Evolutionary conservation across 2,329 filamentous ascomycete species (phyloP).

Genomic region (Colletotrichum shisoi): DNA sequence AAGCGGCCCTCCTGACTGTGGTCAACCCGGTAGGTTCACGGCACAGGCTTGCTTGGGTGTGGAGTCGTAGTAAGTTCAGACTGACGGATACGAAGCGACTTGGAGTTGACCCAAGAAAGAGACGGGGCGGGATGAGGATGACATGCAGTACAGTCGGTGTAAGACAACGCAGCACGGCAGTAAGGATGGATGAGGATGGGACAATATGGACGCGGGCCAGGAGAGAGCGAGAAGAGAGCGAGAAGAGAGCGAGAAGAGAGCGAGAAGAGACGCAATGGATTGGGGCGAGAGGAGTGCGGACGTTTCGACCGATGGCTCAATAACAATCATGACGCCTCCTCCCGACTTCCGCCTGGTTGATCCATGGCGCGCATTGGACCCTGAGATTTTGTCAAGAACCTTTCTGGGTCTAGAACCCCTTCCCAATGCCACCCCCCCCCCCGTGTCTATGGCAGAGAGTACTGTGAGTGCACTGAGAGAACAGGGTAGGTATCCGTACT

Average conservation of each 20-base stretch:
- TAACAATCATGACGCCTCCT: conserved; percentile 20
- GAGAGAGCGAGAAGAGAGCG: background rate
- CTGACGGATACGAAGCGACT: background rate
- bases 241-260: background rate
- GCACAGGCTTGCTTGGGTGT: conserved; percentile 8
- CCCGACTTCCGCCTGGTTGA: background rate
- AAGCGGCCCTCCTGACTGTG: conserved; percentile 17
- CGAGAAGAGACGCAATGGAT: background rate
- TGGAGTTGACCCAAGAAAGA: background rate
- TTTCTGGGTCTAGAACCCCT: conserved; percentile 12
- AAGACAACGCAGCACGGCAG: background rate
- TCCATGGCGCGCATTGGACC: conserved; percentile 30
- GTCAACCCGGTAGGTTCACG: conserved; percentile 30
- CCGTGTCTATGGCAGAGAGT: too few species aligned
- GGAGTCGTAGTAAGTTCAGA: conserved; percentile 16
- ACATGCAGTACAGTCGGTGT: too few species aligned
- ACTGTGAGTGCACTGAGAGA: too few species aligned
- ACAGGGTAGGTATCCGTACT: too few species aligned
- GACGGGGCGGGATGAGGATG: background rate
- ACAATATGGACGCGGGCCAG: background rate
- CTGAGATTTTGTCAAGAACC: conserved; percentile 28
- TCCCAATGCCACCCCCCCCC: background rate
- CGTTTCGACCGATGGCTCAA: background rate
- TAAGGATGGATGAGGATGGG: background rate
- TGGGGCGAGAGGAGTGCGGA: background rate